phyloP scores from a whole-genome alignment of 371 early-diverging fungal species.

The Paraphysoderma sedebokerense region DNA sequence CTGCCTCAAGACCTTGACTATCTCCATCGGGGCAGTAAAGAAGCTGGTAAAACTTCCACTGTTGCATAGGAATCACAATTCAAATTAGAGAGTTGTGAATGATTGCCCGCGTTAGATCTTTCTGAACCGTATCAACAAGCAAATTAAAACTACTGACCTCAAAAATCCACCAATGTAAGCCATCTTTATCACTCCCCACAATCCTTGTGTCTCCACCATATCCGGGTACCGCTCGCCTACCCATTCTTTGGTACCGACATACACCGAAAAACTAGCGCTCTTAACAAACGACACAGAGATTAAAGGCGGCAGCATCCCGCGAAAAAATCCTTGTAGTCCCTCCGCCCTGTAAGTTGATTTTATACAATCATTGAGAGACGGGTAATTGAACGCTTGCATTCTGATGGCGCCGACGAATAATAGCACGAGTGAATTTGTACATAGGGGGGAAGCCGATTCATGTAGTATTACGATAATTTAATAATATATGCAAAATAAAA shows the following conservation, averaged over 20 bases:
- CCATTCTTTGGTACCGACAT: slow-evolving; percentile 31
- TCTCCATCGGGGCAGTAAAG: slow-evolving; percentile 53
- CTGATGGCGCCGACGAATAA: no score
- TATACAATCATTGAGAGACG: slow-evolving; percentile 43
- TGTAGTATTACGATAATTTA: no score
- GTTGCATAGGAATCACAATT: no score
- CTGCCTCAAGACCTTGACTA: slow-evolving; percentile 64
- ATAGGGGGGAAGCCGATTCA: no score
- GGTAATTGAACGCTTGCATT: slow-evolving; percentile 60
- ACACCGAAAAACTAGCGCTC: slow-evolving; percentile 52
- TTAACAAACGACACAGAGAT: slow-evolving; percentile 55
- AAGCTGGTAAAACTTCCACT: slow-evolving; percentile 44
- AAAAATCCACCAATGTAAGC: not conserved
- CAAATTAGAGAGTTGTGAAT: no score
- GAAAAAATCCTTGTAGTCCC: slow-evolving; percentile 50
- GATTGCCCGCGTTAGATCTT: no score
- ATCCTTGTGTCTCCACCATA: not conserved
- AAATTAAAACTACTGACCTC: no score
- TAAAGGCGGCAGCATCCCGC: slow-evolving; percentile 57
- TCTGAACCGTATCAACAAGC: no score
- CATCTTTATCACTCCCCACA: not conserved
- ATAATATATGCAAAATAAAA: no score
- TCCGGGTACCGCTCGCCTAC: slow-evolving; percentile 2
- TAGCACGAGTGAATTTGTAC: no score
- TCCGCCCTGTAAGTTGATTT: slow-evolving; percentile 45